Percentiles rank a stretch among this genome's conserved stretches.
Conservation (phyloP, 2,329 filamentous ascomycete genomes). For the Teratosphaeriaceae sp. region DNA sequence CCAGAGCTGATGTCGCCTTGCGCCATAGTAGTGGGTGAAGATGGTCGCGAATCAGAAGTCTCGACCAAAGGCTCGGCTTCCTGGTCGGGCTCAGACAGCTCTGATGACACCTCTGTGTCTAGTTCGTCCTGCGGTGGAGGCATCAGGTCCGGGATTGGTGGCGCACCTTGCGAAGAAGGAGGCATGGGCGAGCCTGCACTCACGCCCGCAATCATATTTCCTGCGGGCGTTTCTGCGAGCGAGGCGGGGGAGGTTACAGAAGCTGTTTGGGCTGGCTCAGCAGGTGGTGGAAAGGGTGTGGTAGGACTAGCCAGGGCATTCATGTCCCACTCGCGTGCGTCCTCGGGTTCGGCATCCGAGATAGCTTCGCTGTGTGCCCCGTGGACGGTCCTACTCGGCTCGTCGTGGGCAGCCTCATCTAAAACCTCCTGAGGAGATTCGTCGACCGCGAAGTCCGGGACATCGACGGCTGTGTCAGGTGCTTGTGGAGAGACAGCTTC, state of each 20-base stretch:
- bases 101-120: background rate
- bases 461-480: background rate
- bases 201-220: background rate
- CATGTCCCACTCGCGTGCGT: background rate
- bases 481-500: background rate
- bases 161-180: background rate
- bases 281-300: background rate
- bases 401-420: background rate
- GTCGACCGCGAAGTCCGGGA: background rate
- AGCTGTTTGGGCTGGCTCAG: conserved; percentile 1
- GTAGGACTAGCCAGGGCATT: background rate
- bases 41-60: background rate
- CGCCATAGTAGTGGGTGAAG: background rate
- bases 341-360: background rate
- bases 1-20: background rate
- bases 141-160: background rate
- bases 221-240: background rate
- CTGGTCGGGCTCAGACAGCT: background rate
- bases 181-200: background rate
- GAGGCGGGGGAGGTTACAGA: background rate
- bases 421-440: background rate
- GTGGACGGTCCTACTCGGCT: background rate
- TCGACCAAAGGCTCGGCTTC: background rate
- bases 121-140: background rate
- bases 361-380: background rate